Percentiles rank a stretch among this genome's conserved stretches.
Evolutionary conservation across 1,284 basidiomycete species (phyloP).

Genomic region (Puccinia triticina): DNA sequence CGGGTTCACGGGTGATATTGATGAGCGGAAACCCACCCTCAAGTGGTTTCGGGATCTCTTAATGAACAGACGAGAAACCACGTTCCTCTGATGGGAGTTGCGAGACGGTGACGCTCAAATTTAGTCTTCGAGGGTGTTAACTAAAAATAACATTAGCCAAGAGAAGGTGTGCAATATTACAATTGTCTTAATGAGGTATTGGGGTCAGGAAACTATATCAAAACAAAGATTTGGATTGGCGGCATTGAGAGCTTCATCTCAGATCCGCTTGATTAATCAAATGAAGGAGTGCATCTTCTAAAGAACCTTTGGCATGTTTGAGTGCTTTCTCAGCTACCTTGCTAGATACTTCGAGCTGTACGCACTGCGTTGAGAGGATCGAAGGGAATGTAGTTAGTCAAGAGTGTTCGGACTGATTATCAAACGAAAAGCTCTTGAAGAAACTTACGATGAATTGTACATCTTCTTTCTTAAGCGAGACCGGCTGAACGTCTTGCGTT

Average conservation of each 20-base stretch:
- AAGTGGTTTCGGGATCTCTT: too few species aligned
- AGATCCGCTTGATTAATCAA: conserved; percentile 9
- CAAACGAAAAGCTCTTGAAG: not conserved
- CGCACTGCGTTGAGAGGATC: not conserved
- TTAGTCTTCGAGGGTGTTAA: too few species aligned
- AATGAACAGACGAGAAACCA: too few species aligned
- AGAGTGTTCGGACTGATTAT: not conserved
- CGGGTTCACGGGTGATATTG: too few species aligned
- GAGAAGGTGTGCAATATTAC: too few species aligned
- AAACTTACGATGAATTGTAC: conserved; percentile 9
- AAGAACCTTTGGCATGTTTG: not conserved
- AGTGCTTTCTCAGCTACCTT: conserved; percentile 24
- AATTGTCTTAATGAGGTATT: too few species aligned
- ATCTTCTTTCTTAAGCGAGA: conserved; percentile 9
- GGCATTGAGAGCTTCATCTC: not conserved
- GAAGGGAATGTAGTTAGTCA: not conserved
- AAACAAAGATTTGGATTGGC: not conserved
- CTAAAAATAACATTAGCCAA: too few species aligned
- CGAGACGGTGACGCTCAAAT: too few species aligned
- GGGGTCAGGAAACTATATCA: too few species aligned
- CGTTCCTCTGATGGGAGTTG: too few species aligned
- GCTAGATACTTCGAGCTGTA: conserved; percentile 6
- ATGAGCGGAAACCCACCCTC: too few species aligned
- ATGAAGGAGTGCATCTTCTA: conserved; percentile 15
- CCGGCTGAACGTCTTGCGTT: not conserved